These are phyloP conservation scores for Beta corolliflora DNA, from an alignment of 179 eudicot species.

Conservation along the genomic window DNA sequence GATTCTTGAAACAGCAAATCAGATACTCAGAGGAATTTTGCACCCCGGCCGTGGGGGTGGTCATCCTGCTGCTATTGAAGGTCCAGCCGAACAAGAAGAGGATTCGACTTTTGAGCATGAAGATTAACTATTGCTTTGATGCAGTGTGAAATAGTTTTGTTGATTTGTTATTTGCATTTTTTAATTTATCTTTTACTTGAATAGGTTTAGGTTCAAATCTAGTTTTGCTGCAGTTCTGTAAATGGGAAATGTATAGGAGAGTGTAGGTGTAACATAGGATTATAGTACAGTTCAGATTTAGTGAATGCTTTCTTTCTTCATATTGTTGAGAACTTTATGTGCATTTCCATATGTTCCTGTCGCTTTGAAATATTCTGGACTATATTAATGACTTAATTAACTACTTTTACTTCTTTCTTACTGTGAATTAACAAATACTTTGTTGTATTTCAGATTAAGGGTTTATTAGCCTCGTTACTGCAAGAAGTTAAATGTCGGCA, in stretches of 20 bases:
- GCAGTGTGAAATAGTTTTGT: neutral
- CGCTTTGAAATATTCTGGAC: no score
- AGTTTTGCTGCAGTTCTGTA: constrained; percentile 13
- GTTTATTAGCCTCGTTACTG: no score
- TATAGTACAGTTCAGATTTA: neutral
- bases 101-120: constrained; percentile 31
- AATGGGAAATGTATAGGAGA: constrained; percentile 19
- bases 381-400: no score
- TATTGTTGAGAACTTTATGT: neutral
- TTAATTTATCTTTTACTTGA: neutral
- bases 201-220: neutral
- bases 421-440: no score
- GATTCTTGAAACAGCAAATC: constrained; percentile 41
- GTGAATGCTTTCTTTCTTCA: neutral
- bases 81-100: constrained; percentile 27
- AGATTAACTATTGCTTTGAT: constrained; percentile 16
- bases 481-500: no score
- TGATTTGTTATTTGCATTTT: neutral
- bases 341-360: neutral
- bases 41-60: constrained; percentile 32
- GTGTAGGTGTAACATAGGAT: neutral
- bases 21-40: constrained; percentile 34
- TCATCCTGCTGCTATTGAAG: constrained; percentile 29
- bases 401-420: no score
- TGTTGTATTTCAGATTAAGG: no score